Conservation (phyloP, 257 asterid species). For the Verbena officinalis region DNA sequence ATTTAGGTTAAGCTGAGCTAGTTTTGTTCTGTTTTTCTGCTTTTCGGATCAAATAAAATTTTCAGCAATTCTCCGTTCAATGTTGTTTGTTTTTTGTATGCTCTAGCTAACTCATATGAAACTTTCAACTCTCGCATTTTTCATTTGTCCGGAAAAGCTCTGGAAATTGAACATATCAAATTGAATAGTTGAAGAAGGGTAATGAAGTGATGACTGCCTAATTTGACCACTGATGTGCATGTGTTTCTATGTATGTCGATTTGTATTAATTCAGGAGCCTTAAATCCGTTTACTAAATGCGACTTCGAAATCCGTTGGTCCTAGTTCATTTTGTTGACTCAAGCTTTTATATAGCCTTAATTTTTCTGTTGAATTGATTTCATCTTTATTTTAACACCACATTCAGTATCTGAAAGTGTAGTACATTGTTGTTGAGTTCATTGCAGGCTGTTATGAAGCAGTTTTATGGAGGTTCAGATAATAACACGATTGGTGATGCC, state of each 20-base stretch:
- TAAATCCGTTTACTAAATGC: too few species aligned
- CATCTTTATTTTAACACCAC: neutral
- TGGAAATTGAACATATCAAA: neutral
- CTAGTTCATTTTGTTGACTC: neutral
- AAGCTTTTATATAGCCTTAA: neutral
- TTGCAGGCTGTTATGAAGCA: slow-evolving; percentile 95
- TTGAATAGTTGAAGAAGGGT: slow-evolving; percentile 2
- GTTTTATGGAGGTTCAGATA: slow-evolving; percentile 90
- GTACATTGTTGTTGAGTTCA: slow-evolving; percentile 11
- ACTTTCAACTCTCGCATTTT: neutral
- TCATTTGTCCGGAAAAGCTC: neutral
- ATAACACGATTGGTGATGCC: slow-evolving; percentile 66
- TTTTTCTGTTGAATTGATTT: slow-evolving; percentile 8
- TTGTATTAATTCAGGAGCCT: too few species aligned
- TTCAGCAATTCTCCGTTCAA: too few species aligned
- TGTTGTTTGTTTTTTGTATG: slow-evolving; percentile 13
- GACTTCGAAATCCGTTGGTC: too few species aligned
- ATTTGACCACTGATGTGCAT: too few species aligned
- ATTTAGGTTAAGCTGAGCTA: neutral
- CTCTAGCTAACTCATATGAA: neutral
- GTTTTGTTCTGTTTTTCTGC: slow-evolving; percentile 2
- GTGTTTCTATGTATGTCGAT: too few species aligned
- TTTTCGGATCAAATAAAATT: too few species aligned
- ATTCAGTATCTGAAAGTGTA: neutral
- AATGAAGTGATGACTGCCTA: too few species aligned